Conservation (phyloP, 148 eudicot species). For the Oxyria digyna region DNA sequence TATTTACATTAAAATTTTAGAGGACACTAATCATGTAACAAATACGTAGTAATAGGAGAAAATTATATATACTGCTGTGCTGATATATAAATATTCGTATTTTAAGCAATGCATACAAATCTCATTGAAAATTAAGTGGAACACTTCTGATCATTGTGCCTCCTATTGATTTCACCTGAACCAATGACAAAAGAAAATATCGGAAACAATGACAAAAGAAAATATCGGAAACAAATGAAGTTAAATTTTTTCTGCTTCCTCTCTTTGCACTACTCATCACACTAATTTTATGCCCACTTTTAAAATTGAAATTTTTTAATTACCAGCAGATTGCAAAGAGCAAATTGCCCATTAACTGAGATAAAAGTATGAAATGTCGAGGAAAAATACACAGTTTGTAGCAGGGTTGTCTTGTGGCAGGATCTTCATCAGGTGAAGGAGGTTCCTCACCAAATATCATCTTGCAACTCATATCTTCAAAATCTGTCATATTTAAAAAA, state of each 20-base stretch:
- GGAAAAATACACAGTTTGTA: slow-evolving; percentile 42
- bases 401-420: slow-evolving; percentile 50
- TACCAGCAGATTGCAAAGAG: neutral
- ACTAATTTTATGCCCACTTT: neutral
- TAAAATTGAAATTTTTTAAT: neutral
- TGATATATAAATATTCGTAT: neutral
- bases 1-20: neutral
- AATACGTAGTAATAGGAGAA: neutral
- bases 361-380: neutral
- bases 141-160: slow-evolving; percentile 26
- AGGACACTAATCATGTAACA: neutral
- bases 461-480: slow-evolving; percentile 85
- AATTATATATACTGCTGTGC: neutral
- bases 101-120: neutral
- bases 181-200: neutral
- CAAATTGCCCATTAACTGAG: neutral
- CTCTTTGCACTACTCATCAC: neutral
- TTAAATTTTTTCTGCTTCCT: neutral
- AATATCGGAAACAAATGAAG: neutral
- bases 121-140: slow-evolving; percentile 10
- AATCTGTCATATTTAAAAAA: slow-evolving; percentile 33
- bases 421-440: slow-evolving; percentile 37
- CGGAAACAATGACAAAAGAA: slow-evolving; percentile 13
- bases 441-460: slow-evolving; percentile 68
- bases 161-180: slow-evolving; percentile 39